Conservation (phyloP, 768 basidiomycete genomes). For the Russula sp. region DNA sequence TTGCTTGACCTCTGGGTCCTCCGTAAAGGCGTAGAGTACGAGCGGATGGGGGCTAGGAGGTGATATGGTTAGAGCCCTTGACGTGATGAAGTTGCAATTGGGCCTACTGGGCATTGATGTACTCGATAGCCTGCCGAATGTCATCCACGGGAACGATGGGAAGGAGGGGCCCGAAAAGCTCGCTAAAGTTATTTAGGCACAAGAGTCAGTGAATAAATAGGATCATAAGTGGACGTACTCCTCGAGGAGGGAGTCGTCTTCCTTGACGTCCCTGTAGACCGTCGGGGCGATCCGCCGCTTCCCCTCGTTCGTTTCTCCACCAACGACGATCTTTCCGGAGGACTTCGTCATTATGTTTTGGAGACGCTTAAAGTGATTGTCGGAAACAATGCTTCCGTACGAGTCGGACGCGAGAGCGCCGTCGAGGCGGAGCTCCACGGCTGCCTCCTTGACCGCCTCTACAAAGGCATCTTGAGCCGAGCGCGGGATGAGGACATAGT, state of each 20-base stretch:
- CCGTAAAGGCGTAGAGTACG: slow-evolving; percentile 19
- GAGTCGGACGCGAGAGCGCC: slow-evolving; percentile 39
- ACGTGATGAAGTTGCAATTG: background rate
- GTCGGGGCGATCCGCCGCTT: slow-evolving; percentile 48
- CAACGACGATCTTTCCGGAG: slow-evolving; percentile 48
- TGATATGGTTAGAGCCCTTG: background rate
- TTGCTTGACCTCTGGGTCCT: slow-evolving; percentile 14
- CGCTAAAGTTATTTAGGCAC: slow-evolving; percentile 33
- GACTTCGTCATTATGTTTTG: slow-evolving; percentile 44
- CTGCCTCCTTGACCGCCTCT: slow-evolving; percentile 36
- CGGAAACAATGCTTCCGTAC: slow-evolving; percentile 47
- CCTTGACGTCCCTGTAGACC: slow-evolving; percentile 46
- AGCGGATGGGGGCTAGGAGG: slow-evolving; percentile 16
- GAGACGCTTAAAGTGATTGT: slow-evolving; percentile 47
- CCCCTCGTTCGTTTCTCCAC: slow-evolving; percentile 38
- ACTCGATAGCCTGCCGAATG: slow-evolving; percentile 48
- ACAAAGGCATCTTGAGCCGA: slow-evolving; percentile 42
- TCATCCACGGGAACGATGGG: slow-evolving; percentile 53
- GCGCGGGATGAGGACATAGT: slow-evolving; percentile 39
- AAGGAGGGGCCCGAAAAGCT: slow-evolving; percentile 67
- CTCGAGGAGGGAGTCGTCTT: slow-evolving; percentile 52
- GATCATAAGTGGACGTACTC: slow-evolving; percentile 34
- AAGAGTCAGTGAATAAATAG: background rate
- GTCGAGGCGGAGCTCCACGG: slow-evolving; percentile 45
- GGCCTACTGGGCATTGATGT: slow-evolving; percentile 45